phyloP scores from a whole-genome alignment of 495 filamentous ascomycete genomes.

The Choiromyces venosus region DNA sequence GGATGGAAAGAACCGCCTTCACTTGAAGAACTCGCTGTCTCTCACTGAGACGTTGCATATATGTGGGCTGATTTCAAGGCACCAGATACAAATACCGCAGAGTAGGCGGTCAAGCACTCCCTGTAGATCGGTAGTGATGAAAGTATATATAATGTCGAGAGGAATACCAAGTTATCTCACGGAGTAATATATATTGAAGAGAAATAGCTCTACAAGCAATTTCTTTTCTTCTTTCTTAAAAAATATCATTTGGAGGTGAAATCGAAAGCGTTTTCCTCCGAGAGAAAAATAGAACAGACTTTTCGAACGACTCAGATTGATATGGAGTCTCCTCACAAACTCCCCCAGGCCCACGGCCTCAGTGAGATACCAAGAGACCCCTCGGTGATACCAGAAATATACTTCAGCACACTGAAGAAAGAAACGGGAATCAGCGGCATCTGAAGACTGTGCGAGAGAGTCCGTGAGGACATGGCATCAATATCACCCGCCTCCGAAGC shows the following conservation, averaged over 20 bases:
- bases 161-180: not conserved
- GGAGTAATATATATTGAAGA: not conserved
- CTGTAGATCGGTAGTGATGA: not conserved
- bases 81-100: not conserved
- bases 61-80: not conserved
- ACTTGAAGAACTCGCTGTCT: not conserved
- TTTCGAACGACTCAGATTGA: not conserved
- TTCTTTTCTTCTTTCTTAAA: not conserved
- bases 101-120: too few species aligned
- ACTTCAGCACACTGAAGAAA: not conserved
- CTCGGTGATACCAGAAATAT: not conserved
- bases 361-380: not conserved
- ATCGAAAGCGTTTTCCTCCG: not conserved
- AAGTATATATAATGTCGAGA: not conserved
- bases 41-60: not conserved
- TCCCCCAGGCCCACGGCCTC: not conserved
- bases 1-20: too few species aligned
- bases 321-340: not conserved
- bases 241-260: not conserved
- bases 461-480: not conserved
- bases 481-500: not conserved
- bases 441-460: not conserved
- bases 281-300: not conserved
- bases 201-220: not conserved
- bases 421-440: not conserved